Evolutionary conservation across 2,329 filamentous ascomycete species (phyloP).

Genomic region (Alternaria conjuncta): DNA sequence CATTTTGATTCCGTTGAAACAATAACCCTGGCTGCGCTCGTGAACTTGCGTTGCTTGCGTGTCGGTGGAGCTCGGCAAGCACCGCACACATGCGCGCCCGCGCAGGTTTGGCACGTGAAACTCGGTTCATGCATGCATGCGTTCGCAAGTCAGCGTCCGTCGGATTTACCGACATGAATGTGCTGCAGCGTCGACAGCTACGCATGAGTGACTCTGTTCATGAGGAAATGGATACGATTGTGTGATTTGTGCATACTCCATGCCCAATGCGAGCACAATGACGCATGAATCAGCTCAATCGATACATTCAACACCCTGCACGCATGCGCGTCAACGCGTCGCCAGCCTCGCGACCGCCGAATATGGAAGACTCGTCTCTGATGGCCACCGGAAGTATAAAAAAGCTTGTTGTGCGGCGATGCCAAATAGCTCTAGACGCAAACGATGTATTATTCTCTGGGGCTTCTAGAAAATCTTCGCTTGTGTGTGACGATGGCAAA

Average conservation of each 20-base stretch:
- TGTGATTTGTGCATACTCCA: neutral
- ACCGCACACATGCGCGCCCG: neutral
- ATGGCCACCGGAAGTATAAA: neutral
- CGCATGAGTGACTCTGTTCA: neutral
- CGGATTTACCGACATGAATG: neutral
- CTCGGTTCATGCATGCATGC: slow-evolving; percentile 3
- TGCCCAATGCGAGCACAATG: neutral
- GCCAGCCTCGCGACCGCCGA: neutral
- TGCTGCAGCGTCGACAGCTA: slow-evolving; percentile 1
- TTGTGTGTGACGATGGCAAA: neutral
- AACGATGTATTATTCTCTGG: neutral
- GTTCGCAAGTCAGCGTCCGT: neutral
- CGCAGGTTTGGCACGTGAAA: slow-evolving; percentile 9
- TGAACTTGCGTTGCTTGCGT: slow-evolving; percentile 5
- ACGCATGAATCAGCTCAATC: neutral
- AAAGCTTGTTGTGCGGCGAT: neutral
- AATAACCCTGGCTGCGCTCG: neutral
- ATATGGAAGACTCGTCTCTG: neutral
- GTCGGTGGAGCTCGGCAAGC: slow-evolving; percentile 12
- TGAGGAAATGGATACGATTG: neutral
- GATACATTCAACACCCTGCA: slow-evolving; percentile 1
- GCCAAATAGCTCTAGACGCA: neutral
- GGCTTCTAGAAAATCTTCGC: slow-evolving; percentile 4
- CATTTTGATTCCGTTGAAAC: neutral
- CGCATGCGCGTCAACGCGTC: slow-evolving; percentile 6